Conservation (phyloP, 345 rosid species). For the Durio zibethinus region DNA sequence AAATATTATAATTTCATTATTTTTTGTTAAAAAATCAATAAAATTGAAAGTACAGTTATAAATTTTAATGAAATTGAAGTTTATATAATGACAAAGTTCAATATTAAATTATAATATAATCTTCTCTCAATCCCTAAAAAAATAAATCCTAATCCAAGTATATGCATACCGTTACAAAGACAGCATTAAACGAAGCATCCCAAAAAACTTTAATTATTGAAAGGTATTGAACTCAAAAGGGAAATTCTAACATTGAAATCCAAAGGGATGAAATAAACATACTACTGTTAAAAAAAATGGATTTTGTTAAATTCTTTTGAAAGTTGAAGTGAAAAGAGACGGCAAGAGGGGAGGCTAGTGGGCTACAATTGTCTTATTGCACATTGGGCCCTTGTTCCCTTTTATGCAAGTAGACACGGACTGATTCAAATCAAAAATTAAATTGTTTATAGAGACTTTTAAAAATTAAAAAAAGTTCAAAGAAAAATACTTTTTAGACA, state of each 20-base stretch:
- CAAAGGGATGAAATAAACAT: neutral
- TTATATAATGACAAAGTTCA: neutral
- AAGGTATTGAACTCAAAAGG: neutral
- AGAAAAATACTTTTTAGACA: no score
- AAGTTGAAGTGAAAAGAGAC: neutral
- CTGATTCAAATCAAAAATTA: no score
- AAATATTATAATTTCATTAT: no score
- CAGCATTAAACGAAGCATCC: neutral
- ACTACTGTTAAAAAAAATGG: no score
- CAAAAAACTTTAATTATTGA: neutral
- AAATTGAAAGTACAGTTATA: no score
- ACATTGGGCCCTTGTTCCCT: neutral
- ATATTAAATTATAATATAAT: neutral
- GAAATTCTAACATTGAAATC: neutral
- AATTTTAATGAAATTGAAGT: no score
- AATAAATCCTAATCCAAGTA: neutral
- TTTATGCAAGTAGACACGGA: neutral
- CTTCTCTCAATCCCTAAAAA: neutral
- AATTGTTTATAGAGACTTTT: no score
- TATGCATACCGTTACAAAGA: neutral
- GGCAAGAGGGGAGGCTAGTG: neutral
- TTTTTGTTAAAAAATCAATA: no score
- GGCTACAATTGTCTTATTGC: neutral
- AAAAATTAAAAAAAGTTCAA: no score
- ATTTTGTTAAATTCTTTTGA: neutral